Evolutionary conservation across 148 eudicot species (phyloP).

Genomic region (Fagopyrum esculentum): DNA sequence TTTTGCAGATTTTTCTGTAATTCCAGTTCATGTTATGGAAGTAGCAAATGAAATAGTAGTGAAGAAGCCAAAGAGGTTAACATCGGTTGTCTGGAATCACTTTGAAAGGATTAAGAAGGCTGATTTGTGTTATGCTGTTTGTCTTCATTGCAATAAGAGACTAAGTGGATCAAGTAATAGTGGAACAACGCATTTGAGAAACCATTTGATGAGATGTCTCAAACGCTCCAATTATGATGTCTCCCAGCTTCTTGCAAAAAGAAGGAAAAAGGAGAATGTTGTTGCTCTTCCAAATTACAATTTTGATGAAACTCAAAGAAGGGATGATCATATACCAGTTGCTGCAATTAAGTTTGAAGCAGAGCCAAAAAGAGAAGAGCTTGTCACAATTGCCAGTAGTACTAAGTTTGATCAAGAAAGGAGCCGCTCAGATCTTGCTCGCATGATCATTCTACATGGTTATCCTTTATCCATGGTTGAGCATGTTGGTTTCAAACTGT

Average conservation of each 20-base stretch:
- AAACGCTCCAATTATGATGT: slow-evolving; percentile 86
- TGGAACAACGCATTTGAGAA: slow-evolving; percentile 95
- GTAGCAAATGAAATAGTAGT: slow-evolving; percentile 48
- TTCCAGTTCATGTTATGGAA: slow-evolving; percentile 59
- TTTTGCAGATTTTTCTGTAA: slow-evolving; percentile 26
- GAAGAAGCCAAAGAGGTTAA: slow-evolving; percentile 92
- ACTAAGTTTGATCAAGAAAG: slow-evolving; percentile 82
- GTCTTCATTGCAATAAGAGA: slow-evolving; percentile 88
- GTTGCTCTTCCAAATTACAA: slow-evolving; percentile 36
- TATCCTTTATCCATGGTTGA: slow-evolving; percentile 90
- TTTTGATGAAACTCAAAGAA: slow-evolving; percentile 51
- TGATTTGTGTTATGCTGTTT: slow-evolving; percentile 82
- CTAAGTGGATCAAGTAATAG: slow-evolving; percentile 96
- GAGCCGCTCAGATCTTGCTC: slow-evolving; percentile 79
- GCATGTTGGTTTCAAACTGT: slow-evolving; percentile 77
- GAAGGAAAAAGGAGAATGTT: slow-evolving; percentile 58
- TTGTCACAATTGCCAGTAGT: slow-evolving; percentile 47
- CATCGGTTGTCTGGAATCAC: slow-evolving; percentile 95
- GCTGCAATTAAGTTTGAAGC: slow-evolving; percentile 54
- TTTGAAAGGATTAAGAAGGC: slow-evolving; percentile 90
- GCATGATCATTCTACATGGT: slow-evolving; percentile 92
- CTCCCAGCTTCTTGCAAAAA: slow-evolving; percentile 79
- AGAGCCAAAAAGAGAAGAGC: slow-evolving; percentile 64
- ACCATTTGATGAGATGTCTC: slow-evolving; percentile 91
- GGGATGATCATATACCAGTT: slow-evolving; percentile 55